phyloP scores from a whole-genome alignment of 106 monocot species.

The Dioscorea dumetorum region DNA sequence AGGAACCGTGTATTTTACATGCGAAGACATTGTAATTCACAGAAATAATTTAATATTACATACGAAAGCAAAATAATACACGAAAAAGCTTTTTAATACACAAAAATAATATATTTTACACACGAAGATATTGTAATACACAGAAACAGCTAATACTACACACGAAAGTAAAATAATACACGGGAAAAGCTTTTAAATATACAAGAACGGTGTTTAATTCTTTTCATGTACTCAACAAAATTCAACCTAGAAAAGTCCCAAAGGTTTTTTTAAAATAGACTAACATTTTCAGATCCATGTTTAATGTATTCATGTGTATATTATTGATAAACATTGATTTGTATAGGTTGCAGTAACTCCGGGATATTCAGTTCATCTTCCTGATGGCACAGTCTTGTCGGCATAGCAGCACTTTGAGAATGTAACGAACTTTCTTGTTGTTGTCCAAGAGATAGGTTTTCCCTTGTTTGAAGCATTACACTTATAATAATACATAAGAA shows the following conservation, averaged over 20 bases:
- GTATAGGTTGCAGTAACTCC: slow-evolving; percentile 72
- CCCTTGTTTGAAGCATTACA: slow-evolving; percentile 91
- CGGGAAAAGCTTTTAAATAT: no score
- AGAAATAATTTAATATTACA: no score
- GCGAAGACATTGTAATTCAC: no score
- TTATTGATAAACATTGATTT: not conserved
- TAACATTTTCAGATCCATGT: not conserved
- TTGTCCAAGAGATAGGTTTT: slow-evolving; percentile 67
- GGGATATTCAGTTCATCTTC: slow-evolving; percentile 49
- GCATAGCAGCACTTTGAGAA: slow-evolving; percentile 99
- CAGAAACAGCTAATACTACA: no score
- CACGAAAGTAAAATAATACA: no score
- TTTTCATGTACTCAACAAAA: slow-evolving; percentile 80
- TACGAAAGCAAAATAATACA: no score
- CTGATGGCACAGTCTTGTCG: slow-evolving; percentile 75
- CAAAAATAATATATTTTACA: no score
- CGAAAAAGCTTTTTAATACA: no score
- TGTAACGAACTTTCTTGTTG: slow-evolving; percentile 84
- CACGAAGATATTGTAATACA: no score
- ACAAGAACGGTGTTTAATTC: no score
- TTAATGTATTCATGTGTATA: not conserved
- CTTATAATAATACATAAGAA: no score
- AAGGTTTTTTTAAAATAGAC: slow-evolving; percentile 23
- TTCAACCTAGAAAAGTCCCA: slow-evolving; percentile 66
- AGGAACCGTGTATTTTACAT: no score